Conservation (phyloP, 768 basidiomycete species). For the Tricholoma sp. region DNA sequence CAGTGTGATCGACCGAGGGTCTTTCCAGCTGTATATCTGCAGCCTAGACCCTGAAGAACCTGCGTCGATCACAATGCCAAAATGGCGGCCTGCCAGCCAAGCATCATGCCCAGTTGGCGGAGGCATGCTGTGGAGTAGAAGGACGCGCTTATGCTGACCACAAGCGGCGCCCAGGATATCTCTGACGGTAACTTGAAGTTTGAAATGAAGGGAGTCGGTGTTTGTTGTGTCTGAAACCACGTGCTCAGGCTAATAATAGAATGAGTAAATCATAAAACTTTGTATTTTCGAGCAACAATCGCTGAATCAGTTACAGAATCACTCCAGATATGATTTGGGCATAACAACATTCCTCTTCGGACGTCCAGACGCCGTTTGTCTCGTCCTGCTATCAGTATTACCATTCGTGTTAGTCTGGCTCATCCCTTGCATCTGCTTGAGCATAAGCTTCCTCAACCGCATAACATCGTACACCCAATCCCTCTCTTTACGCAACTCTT, state of each 20-base stretch:
- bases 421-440: slow-evolving; percentile 15
- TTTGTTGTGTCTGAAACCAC: background rate
- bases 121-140: slow-evolving; percentile 45
- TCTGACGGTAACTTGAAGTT: too few species aligned
- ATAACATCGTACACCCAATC: slow-evolving; percentile 70
- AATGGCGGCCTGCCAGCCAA: slow-evolving; percentile 77
- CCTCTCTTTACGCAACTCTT: slow-evolving; percentile 42
- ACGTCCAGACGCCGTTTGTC: slow-evolving; percentile 13
- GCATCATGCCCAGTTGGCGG: slow-evolving; percentile 65
- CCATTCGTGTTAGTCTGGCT: background rate
- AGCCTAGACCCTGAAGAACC: slow-evolving; percentile 95
- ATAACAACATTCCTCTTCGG: slow-evolving; percentile 20
- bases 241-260: too few species aligned
- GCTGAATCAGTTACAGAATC: background rate
- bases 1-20: slow-evolving; percentile 54
- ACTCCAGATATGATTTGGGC: slow-evolving; percentile 25
- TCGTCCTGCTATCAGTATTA: background rate
- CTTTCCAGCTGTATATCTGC: slow-evolving; percentile 96
- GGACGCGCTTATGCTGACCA: background rate
- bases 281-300: background rate
- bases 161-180: background rate
- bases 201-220: too few species aligned
- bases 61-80: slow-evolving; percentile 96
- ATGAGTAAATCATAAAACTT: too few species aligned
- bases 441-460: slow-evolving; percentile 33